Evolutionary conservation across 2,329 filamentous ascomycete genomes (phyloP), one percentile per base, ranked within the genome.

Genomic region (Trichoderma sp.): DNA sequence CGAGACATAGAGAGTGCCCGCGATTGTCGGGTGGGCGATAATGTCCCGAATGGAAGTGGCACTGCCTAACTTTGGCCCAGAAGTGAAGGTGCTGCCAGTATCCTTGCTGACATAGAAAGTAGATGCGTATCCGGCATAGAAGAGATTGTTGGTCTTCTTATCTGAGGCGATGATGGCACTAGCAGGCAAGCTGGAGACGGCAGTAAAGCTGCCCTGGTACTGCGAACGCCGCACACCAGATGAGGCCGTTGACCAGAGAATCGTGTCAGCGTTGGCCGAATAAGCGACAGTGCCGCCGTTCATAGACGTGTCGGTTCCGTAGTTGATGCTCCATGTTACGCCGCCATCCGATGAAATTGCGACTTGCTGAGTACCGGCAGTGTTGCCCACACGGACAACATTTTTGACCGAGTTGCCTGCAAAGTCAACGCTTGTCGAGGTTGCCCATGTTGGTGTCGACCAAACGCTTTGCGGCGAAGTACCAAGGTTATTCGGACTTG

Each of bases 211-310:
- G 15, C 61, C 34, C 35, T 64, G 61, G 37, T 17, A 64, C 29
- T 64, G 61, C 8, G 61, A 64, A 17, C 61, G 61, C 61, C 32
- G 37, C 50, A 64, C 61, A 5, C 61, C 61, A 25, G 61, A 45
- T 34, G 61, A 64, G 12, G 35, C 50, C 8, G 61, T 64, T 4
- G 61, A 64, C 61, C 61, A 64, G n/a, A 64, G 37, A 22, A 64
- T 64, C 37, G 61, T 64, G 10, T 64, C 61, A 12, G 50, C 61
- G 27, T 56, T 25, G 35, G 61, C 61, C 5, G 61, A 64, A 45
- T 64, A 64, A 15, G 61, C 61, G 19, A 64, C 61, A 8, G 50
- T 64, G n/a, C 61, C 61, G 13, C 61, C 61, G n/a, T 64, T 64
- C 37, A 42, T 42, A 32, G 52, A 42, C 13, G 61, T 64, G 34